These are phyloP conservation scores for Smallanthus sonchifolius DNA, from an alignment of 129 eudicot genomes.

Conservation along the genomic window DNA sequence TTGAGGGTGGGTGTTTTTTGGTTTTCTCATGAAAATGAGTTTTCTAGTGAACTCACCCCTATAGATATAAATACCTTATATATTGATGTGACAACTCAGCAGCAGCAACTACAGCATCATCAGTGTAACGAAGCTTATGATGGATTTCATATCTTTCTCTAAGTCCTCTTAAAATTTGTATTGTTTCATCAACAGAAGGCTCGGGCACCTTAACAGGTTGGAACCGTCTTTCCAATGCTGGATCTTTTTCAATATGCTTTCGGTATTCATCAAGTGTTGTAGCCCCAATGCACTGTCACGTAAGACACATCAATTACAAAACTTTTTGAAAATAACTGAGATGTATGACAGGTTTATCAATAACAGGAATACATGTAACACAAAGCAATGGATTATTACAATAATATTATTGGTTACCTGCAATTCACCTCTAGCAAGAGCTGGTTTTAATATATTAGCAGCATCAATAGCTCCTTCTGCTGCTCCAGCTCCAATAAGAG, in stretches of 20 bases:
- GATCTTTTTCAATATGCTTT: conserved; percentile 91
- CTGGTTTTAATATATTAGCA: conserved; percentile 53
- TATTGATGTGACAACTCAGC: conserved; percentile 83
- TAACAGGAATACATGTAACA: not conserved
- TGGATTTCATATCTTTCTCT: conserved; percentile 87
- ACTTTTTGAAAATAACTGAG: not conserved
- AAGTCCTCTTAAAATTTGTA: conserved; percentile 73
- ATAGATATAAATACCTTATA: conserved; percentile 57
- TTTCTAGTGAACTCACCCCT: no score
- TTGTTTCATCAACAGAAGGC: conserved; percentile 82
- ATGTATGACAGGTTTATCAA: not conserved
- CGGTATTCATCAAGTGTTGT: conserved; percentile 92
- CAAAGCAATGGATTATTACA: not conserved
- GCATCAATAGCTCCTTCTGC: conserved; percentile 63
- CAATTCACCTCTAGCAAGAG: conserved; percentile 55
- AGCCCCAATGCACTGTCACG: conserved; percentile 81
- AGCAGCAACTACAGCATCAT: conserved; percentile 77
- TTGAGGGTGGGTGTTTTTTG: no score
- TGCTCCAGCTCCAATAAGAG: conserved; percentile 53
- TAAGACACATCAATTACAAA: not conserved
- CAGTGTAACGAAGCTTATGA: conserved; percentile 91
- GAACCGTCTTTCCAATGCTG: conserved; percentile 79
- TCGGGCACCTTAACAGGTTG: conserved; percentile 96
- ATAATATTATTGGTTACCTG: conserved; percentile 29
- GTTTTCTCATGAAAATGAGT: no score